Evolutionary conservation across 2,329 filamentous ascomycete genomes (phyloP).

Genomic region (Aurifilum marmelostoma): DNA sequence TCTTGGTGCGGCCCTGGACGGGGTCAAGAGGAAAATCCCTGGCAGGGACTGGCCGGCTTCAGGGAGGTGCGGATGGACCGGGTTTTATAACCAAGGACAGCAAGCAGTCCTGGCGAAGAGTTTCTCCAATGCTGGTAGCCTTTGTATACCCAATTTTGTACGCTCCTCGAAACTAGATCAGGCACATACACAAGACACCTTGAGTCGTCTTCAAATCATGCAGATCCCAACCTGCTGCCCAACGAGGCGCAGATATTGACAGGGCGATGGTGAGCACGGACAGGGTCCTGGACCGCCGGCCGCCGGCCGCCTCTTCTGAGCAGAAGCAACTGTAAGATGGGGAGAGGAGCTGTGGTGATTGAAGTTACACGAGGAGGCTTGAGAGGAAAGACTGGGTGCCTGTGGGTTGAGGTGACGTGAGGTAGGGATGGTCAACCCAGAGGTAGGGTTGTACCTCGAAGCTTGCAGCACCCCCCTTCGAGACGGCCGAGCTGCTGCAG

Average conservation of each 20-base stretch:
- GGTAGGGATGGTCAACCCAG: slow-evolving; percentile 25
- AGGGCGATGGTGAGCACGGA: slow-evolving; percentile 20
- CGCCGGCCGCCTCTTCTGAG: slow-evolving; percentile 10
- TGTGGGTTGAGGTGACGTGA: slow-evolving; percentile 14
- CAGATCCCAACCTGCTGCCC: slow-evolving; percentile 25
- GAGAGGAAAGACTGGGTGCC: slow-evolving; percentile 6
- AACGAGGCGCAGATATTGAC: slow-evolving; percentile 20
- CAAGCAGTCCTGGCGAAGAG: slow-evolving; percentile 26
- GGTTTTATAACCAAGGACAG: slow-evolving; percentile 23
- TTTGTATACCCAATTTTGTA: slow-evolving; percentile 26
- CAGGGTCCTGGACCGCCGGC: slow-evolving; percentile 16
- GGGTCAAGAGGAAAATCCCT: slow-evolving; percentile 24
- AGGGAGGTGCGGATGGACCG: slow-evolving; percentile 28
- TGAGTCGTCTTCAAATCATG: slow-evolving; percentile 22
- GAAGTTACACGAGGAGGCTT: slow-evolving; percentile 17
- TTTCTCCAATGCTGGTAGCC: slow-evolving; percentile 23
- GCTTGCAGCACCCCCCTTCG: slow-evolving; percentile 19
- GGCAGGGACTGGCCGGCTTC: slow-evolving; percentile 30
- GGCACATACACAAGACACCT: slow-evolving; percentile 21
- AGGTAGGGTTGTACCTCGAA: slow-evolving; percentile 25
- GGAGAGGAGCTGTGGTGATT: slow-evolving; percentile 19
- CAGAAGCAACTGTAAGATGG: slow-evolving; percentile 15
- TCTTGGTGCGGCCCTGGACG: slow-evolving; percentile 26
- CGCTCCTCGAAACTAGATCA: slow-evolving; percentile 24
- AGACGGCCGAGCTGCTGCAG: slow-evolving; percentile 13